These are phyloP conservation scores for Microcyclosporella mali DNA, from an alignment of 2,329 filamentous ascomycete genomes.

Conservation along the genomic window DNA sequence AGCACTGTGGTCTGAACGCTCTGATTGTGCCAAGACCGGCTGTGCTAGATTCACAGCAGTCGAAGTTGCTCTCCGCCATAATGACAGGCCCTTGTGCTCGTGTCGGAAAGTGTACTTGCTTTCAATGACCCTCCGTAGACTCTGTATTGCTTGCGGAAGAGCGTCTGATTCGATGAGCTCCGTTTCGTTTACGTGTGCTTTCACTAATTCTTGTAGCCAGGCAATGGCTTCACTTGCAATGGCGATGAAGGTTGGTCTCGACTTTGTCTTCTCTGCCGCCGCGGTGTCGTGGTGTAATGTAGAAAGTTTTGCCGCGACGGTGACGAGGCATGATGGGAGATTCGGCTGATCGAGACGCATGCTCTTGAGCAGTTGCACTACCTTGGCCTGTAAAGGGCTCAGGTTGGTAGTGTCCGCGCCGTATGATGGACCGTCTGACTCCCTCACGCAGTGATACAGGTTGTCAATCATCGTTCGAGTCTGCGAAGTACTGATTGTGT, in stretches of 20 bases:
- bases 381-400: slow-evolving; percentile 64
- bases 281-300: slow-evolving; percentile 57
- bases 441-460: slow-evolving; percentile 63
- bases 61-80: slow-evolving; percentile 76
- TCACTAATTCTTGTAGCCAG: slow-evolving; percentile 57
- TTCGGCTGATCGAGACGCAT: slow-evolving; percentile 60
- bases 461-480: slow-evolving; percentile 65
- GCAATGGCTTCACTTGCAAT: slow-evolving; percentile 77
- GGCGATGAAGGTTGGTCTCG: slow-evolving; percentile 76
- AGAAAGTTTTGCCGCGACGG: slow-evolving; percentile 63
- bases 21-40: slow-evolving; percentile 52
- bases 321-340: slow-evolving; percentile 62
- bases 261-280: slow-evolving; percentile 19
- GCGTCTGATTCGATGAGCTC: slow-evolving; percentile 66
- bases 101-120: slow-evolving; percentile 76
- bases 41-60: slow-evolving; percentile 63
- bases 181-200: slow-evolving; percentile 54
- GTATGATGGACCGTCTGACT: slow-evolving; percentile 62
- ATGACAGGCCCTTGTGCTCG: slow-evolving; percentile 61
- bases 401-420: slow-evolving; percentile 66
- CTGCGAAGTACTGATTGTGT: slow-evolving; percentile 55
- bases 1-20: slow-evolving; percentile 28
- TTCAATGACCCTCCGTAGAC: slow-evolving; percentile 62
- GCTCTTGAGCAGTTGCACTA: slow-evolving; percentile 61
- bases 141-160: slow-evolving; percentile 57